phyloP scores from a whole-genome alignment of 129 eudicot species.

The Kitagawia praeruptora region DNA sequence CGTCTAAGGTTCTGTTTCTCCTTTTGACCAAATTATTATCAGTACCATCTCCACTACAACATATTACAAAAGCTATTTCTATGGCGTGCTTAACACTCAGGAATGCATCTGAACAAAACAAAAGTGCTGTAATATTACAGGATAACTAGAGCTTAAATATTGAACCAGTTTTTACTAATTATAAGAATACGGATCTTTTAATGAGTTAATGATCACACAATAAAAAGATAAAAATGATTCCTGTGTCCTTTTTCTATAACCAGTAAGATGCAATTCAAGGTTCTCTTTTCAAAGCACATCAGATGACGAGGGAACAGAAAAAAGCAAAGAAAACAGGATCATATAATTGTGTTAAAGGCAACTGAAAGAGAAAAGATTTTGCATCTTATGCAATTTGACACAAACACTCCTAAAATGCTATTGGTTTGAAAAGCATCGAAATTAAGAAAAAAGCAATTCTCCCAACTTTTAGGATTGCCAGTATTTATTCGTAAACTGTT shows the following conservation, averaged over 20 bases:
- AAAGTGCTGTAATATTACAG: slow-evolving; percentile 3
- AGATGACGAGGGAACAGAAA: background rate
- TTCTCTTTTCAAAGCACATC: background rate
- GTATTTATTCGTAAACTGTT: background rate
- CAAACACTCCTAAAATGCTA: background rate
- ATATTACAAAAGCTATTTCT: background rate
- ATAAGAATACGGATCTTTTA: background rate
- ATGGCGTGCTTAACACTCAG: background rate
- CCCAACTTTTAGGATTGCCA: background rate
- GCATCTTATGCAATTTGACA: background rate
- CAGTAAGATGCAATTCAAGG: slow-evolving; percentile 1
- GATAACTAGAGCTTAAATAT: background rate
- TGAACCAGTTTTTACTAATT: background rate
- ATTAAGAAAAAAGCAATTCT: background rate
- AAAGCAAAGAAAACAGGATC: background rate
- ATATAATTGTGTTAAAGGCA: background rate
- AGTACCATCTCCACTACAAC: background rate
- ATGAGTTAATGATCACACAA: background rate
- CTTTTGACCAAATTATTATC: background rate
- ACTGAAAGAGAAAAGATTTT: background rate
- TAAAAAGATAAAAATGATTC: background rate
- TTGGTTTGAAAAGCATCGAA: background rate
- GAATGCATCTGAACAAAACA: background rate
- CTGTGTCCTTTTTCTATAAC: background rate
- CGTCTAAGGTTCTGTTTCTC: background rate